Evolutionary conservation across 306 rosid genomes (phyloP).

Genomic region (cucumber (Cucumis sativus)): DNA sequence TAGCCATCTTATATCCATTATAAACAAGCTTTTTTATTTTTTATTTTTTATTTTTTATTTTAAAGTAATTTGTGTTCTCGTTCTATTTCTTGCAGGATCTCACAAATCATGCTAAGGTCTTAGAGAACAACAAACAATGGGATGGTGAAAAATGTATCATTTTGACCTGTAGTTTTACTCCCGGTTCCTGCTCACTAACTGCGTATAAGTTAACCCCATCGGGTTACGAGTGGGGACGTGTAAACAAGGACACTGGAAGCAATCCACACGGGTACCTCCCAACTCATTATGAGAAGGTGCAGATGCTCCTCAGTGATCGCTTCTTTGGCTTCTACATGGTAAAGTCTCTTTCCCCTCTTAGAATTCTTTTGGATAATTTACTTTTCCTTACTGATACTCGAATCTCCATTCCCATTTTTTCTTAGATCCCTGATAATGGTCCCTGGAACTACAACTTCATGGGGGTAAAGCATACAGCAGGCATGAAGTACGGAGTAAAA

Average conservation of each 20-base stretch:
- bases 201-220: slow-evolving; percentile 93
- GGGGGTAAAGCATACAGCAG: slow-evolving; percentile 91
- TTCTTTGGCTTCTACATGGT: slow-evolving; percentile 99
- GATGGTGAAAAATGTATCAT: slow-evolving; percentile 92
- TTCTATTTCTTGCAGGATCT: slow-evolving; percentile 57
- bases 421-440: slow-evolving; percentile 81
- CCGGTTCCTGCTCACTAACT: slow-evolving; percentile 95
- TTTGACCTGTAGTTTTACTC: slow-evolving; percentile 97
- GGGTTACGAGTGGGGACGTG: slow-evolving; percentile 98
- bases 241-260: slow-evolving; percentile 91
- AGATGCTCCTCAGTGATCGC: slow-evolving; percentile 99
- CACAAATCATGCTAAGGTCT: slow-evolving; percentile 81
- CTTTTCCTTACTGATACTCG: neutral
- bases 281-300: slow-evolving; percentile 96
- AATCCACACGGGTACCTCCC: slow-evolving; percentile 98
- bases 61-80: neutral
- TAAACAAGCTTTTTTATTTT: neutral
- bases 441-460: slow-evolving; percentile 99
- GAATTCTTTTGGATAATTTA: neutral
- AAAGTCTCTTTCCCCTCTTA: neutral
- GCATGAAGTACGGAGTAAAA: slow-evolving; percentile 86
- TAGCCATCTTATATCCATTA: neutral
- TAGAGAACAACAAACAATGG: slow-evolving; percentile 97
- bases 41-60: too few species aligned
- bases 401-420: slow-evolving; percentile 3